phyloP scores from a whole-genome alignment of 1,284 basidiomycete genomes.

The Ustilago esculenta region DNA sequence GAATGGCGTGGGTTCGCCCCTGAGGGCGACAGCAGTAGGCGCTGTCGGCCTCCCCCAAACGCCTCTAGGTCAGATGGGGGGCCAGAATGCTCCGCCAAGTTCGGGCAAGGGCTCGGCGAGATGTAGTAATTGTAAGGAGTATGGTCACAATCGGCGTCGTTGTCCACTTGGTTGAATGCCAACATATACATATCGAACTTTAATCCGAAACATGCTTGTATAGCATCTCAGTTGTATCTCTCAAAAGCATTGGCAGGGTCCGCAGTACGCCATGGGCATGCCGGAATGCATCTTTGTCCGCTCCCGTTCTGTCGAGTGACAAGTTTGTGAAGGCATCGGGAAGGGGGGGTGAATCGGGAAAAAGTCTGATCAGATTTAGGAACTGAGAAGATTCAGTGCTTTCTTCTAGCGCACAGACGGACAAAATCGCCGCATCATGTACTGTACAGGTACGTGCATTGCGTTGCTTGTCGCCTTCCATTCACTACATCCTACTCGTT shows the following conservation, averaged over 20 bases:
- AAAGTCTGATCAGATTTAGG: no score
- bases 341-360: no score
- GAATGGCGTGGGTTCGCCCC: conserved; percentile 9
- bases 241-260: no score
- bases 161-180: conserved; percentile 34
- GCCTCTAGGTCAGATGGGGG: conserved; percentile 10
- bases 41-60: conserved; percentile 6
- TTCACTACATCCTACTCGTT: background rate
- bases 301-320: no score
- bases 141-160: conserved; percentile 38
- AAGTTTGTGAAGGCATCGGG: no score
- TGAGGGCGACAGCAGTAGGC: conserved; percentile 6
- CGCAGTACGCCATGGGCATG: no score
- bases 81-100: conserved; percentile 13
- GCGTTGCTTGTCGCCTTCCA: no score
- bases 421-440: no score
- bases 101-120: conserved; percentile 37
- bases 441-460: no score
- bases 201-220: no score
- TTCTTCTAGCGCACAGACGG: background rate
- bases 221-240: no score
- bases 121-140: conserved; percentile 49
- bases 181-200: background rate
- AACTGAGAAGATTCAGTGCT: background rate
- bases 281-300: no score